phyloP scores from a whole-genome alignment of 129 eudicot species.

The Centaurea solstitialis region DNA sequence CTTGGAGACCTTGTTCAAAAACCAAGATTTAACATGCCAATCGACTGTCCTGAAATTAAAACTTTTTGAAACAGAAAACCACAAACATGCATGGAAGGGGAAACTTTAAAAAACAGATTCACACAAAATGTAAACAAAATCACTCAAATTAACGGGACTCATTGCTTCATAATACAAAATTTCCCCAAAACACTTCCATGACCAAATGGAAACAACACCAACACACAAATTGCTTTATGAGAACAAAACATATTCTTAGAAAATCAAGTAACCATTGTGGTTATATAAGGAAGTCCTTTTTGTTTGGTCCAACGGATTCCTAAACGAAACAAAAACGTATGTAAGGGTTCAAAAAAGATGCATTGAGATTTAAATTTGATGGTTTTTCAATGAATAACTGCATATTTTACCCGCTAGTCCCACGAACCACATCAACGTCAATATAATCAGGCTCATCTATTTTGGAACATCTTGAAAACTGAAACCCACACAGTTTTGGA shows the following conservation, averaged over 20 bases:
- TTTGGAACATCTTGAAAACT: not conserved
- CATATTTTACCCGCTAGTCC: not conserved
- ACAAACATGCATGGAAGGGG: not conserved
- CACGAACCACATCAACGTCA: not conserved
- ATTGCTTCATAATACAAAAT: not conserved
- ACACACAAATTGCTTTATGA: not conserved
- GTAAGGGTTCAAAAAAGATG: not conserved
- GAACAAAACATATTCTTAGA: not conserved
- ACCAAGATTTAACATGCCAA: no score
- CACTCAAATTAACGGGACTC: not conserved
- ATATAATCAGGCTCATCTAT: not conserved
- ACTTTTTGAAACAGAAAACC: not conserved
- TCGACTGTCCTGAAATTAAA: no score
- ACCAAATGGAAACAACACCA: not conserved
- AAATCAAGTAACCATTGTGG: not conserved
- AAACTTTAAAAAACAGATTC: not conserved
- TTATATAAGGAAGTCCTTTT: not conserved
- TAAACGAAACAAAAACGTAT: not conserved
- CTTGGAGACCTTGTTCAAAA: no score
- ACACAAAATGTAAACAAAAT: not conserved
- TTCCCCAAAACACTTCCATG: not conserved
- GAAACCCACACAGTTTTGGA: constrained; percentile 30
- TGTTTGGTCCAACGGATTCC: not conserved
- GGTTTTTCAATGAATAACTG: not conserved
- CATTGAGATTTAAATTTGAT: not conserved